Conservation (phyloP, 768 basidiomycete genomes). For the Chalciporus pseudorubinellus region DNA sequence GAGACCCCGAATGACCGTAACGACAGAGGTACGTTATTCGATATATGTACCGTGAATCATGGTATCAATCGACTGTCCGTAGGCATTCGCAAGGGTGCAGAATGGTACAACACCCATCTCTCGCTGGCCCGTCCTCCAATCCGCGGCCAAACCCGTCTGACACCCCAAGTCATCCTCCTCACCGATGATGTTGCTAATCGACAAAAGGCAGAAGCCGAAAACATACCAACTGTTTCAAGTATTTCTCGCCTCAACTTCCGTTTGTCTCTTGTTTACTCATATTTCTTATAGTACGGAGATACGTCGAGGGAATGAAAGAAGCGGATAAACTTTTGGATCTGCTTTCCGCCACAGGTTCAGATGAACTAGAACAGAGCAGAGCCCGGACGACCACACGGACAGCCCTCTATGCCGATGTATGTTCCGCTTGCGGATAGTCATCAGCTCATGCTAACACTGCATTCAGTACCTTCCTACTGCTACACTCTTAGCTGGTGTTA, state of each 20-base stretch:
- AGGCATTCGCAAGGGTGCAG: conserved; percentile 87
- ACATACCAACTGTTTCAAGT: conserved; percentile 66
- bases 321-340: conserved; percentile 75
- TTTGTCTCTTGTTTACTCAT: background rate
- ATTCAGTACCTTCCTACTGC: conserved; percentile 74
- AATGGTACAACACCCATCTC: conserved; percentile 85
- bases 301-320: conserved; percentile 72
- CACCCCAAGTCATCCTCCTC: conserved; percentile 72
- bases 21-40: conserved; percentile 67
- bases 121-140: conserved; percentile 47
- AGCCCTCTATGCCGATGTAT: conserved; percentile 73
- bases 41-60: background rate
- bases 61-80: background rate
- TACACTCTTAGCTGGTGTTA: conserved; percentile 76
- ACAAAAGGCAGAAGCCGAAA: conserved; percentile 65
- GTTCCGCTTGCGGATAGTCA: background rate
- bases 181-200: conserved; percentile 89
- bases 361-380: conserved; percentile 61
- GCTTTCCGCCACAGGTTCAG: conserved; percentile 64
- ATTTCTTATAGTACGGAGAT: conserved; percentile 58
- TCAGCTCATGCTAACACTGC: background rate
- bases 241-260: background rate
- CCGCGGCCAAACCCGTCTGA: conserved; percentile 45
- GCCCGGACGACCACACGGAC: conserved; percentile 52
- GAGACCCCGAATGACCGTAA: conserved; percentile 94